Conservation (phyloP, 2,329 filamentous ascomycete genomes). For the Aspergillus oerlinghausenensis region DNA sequence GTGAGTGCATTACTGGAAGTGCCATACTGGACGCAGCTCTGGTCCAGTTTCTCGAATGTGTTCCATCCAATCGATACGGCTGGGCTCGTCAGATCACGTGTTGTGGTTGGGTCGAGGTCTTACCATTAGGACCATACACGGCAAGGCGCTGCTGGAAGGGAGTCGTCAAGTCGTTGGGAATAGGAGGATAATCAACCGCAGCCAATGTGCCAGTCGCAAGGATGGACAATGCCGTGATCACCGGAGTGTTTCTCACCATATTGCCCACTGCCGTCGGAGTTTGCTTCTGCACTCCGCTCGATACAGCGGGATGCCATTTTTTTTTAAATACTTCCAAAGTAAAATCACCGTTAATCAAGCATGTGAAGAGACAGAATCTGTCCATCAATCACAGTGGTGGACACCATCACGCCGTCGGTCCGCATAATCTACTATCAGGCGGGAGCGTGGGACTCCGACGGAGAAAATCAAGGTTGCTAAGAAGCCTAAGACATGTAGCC, state of each 20-base stretch:
- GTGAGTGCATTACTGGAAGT: conserved; percentile 38
- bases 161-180: conserved; percentile 49
- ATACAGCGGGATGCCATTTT: neutral
- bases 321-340: neutral
- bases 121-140: conserved; percentile 47
- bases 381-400: neutral
- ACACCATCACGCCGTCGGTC: neutral
- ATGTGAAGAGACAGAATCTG: neutral
- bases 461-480: neutral
- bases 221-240: conserved; percentile 22
- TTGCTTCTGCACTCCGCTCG: neutral
- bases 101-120: conserved; percentile 10
- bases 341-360: neutral
- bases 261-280: neutral
- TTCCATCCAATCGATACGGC: conserved; percentile 55
- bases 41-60: conserved; percentile 46
- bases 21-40: conserved; percentile 52
- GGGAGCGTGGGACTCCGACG: neutral
- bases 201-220: conserved; percentile 22
- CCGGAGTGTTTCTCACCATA: neutral
- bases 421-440: neutral
- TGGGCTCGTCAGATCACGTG: conserved; percentile 17
- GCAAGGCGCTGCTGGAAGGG: conserved; percentile 53
- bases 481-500: neutral
- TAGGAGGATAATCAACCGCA: conserved; percentile 40